Evolutionary conservation across 768 basidiomycete species (phyloP).

Genomic region (Phaffia tasmanica): DNA sequence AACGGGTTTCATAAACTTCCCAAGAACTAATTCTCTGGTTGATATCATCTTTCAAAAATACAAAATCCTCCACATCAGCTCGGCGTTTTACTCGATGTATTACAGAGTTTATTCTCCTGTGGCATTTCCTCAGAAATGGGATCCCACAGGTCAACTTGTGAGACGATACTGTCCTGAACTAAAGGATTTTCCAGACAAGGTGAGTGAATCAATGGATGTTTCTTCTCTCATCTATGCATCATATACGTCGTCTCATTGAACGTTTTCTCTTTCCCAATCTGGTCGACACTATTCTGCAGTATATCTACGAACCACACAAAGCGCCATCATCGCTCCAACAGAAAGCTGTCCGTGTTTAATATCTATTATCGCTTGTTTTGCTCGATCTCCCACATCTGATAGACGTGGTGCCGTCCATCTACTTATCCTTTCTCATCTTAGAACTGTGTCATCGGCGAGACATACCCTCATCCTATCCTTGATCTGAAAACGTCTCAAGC

Average conservation of each 20-base stretch:
- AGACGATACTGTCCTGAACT: constrained; percentile 40
- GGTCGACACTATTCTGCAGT: constrained; percentile 26
- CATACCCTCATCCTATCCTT: constrained; percentile 39
- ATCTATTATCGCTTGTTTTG: not conserved
- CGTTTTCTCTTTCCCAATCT: too few relatives aligned
- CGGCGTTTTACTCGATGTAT: constrained; percentile 13
- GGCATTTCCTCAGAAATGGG: constrained; percentile 32
- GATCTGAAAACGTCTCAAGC: constrained; percentile 36
- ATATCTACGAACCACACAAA: constrained; percentile 39
- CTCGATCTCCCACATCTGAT: not conserved
- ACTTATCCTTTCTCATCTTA: not conserved
- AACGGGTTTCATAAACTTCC: too few relatives aligned
- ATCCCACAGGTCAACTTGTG: constrained; percentile 37
- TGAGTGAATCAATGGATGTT: constrained; percentile 10
- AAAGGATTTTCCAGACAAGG: constrained; percentile 40
- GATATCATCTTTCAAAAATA: too few relatives aligned
- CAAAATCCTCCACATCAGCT: too few relatives aligned
- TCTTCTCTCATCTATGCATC: not conserved
- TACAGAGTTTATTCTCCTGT: constrained; percentile 26
- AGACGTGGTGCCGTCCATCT: not conserved
- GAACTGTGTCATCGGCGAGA: constrained; percentile 38
- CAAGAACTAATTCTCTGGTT: too few relatives aligned
- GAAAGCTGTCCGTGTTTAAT: constrained; percentile 28
- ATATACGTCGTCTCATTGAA: not conserved
- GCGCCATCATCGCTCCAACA: constrained; percentile 35